These are phyloP conservation scores for Lycium ferocissimum DNA, from an alignment of 257 asterid species.

Conservation along the genomic window DNA sequence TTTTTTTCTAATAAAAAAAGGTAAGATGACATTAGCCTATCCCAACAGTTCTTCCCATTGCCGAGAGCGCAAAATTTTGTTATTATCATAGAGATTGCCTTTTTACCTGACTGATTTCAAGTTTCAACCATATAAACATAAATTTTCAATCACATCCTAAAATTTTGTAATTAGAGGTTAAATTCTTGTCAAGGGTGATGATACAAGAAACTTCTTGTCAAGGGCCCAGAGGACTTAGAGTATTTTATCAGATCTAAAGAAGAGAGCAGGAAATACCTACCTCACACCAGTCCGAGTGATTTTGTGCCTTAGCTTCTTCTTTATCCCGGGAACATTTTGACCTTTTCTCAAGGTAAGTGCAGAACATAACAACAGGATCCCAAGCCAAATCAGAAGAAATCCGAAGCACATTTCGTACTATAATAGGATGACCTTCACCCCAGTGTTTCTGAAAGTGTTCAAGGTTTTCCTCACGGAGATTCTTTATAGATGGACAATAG, in stretches of 20 bases:
- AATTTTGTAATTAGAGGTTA: constrained; percentile 8
- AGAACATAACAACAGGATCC: constrained; percentile 89
- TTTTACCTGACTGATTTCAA: neutral
- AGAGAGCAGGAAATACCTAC: constrained; percentile 44
- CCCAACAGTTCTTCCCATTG: neutral
- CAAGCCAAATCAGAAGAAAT: constrained; percentile 60
- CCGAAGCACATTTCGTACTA: constrained; percentile 72
- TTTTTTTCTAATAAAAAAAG: neutral
- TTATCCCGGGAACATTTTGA: constrained; percentile 53
- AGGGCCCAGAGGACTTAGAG: neutral
- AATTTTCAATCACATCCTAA: neutral
- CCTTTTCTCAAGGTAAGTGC: constrained; percentile 72
- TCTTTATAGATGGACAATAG: constrained; percentile 66
- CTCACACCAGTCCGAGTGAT: constrained; percentile 96
- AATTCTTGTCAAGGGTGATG: constrained; percentile 16
- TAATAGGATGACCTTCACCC: constrained; percentile 90
- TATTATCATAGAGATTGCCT: neutral
- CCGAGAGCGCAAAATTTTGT: neutral
- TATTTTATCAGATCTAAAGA: neutral
- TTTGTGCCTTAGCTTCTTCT: constrained; percentile 45
- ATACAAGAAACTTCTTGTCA: neutral
- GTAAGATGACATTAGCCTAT: neutral
- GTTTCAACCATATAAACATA: neutral
- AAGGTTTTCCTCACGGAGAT: constrained; percentile 67
- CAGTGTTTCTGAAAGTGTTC: constrained; percentile 93